Evolutionary conservation across 2,329 filamentous ascomycete species (phyloP).

Genomic region (Biscogniauxia marginata): DNA sequence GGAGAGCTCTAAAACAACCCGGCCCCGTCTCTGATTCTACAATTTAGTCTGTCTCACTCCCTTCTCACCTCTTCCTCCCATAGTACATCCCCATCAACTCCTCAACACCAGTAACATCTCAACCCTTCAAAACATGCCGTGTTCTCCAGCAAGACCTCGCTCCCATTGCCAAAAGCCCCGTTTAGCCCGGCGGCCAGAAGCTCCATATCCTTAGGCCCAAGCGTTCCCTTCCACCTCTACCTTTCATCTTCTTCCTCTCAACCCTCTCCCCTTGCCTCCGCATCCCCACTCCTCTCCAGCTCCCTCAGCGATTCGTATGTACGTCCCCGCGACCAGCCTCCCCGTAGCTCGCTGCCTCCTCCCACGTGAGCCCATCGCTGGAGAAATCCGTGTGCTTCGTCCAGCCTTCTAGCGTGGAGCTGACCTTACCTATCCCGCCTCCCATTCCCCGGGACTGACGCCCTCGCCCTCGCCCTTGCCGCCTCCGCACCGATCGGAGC

Average conservation of each 20-base stretch:
- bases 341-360: neutral
- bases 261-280: no score
- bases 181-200: constrained; percentile 4
- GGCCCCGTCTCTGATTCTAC: no score
- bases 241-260: neutral
- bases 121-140: constrained; percentile 1
- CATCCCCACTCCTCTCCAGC: neutral
- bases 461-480: no score
- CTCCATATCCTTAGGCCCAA: neutral
- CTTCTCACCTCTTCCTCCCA: neutral
- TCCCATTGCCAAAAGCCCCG: constrained; percentile 7
- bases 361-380: neutral
- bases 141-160: constrained; percentile 2
- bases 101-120: neutral
- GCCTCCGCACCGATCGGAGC: no score
- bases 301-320: neutral
- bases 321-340: neutral
- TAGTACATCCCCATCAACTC: neutral
- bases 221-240: neutral
- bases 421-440: neutral
- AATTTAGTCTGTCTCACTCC: neutral
- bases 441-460: no score
- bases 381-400: neutral
- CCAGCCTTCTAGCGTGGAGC: neutral
- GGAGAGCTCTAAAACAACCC: no score